Percentiles rank a stretch among this genome's conserved stretches.
Conservation (phyloP, 2,329 filamentous ascomycete species). For the Plectosphaerella sp. region DNA sequence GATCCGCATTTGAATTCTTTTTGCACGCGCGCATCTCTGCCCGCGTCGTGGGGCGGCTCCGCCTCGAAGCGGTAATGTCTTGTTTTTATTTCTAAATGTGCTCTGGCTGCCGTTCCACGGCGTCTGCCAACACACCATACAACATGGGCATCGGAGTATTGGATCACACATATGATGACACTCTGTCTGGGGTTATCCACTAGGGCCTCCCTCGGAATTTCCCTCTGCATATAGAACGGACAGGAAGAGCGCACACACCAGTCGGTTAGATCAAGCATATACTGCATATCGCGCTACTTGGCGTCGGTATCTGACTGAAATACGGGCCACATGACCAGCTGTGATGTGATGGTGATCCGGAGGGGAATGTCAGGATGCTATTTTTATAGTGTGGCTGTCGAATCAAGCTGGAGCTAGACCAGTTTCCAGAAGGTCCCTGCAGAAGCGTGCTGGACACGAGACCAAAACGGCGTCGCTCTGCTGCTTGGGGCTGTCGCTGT, state of each 20-base stretch:
- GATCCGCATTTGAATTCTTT: too few relatives aligned
- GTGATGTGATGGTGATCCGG: background rate
- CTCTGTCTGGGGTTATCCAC: background rate
- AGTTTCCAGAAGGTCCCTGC: background rate
- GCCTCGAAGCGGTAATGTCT: too few relatives aligned
- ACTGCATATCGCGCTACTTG: background rate
- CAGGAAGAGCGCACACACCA: slow-evolving; percentile 18
- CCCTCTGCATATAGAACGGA: slow-evolving; percentile 27
- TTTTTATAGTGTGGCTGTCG: background rate
- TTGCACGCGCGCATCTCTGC: too few relatives aligned
- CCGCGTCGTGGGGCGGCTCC: too few relatives aligned
- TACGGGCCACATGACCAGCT: background rate
- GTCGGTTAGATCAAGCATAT: slow-evolving; percentile 5
- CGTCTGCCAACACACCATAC: too few relatives aligned
- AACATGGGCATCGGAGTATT: too few relatives aligned
- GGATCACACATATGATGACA: background rate
- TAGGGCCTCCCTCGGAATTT: slow-evolving; percentile 2
- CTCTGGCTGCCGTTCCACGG: too few relatives aligned
- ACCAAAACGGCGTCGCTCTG: too few relatives aligned
- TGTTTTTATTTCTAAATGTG: too few relatives aligned
- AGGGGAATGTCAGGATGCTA: background rate
- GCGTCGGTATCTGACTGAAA: background rate
- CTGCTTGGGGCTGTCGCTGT: too few relatives aligned
- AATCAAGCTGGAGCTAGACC: background rate
- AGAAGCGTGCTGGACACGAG: background rate